Base-by-base conservation (phyloP, 768 basidiomycete genomes). In the Auriscalpium orientale region DNA sequence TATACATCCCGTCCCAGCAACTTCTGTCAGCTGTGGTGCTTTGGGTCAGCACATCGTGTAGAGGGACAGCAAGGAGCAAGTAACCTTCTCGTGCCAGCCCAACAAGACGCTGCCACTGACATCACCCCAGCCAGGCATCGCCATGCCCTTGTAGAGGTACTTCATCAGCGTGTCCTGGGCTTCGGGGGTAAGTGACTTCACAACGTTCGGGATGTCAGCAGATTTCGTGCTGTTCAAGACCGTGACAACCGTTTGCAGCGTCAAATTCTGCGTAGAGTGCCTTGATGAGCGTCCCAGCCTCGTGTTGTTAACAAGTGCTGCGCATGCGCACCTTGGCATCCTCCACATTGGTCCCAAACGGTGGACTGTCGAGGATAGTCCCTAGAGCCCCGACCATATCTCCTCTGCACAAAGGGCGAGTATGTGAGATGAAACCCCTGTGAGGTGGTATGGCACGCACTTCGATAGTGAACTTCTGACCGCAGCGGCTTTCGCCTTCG, bases 141-240 rank as follows among this genome's bases (percentile, higher is more conserved):
- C 81, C 95, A 97, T 98, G 15, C 91, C 95, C 74, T 98, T 98
- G 81, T 98, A 98, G 15, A 98, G 75, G 67, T 95, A 98, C 68
- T 95, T 95, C 95, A 97, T 98, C 53, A 98, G 78, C 35, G 86
- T 89, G 66, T 97, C 95, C 65, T 94, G 91, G 46, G 79, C 73
- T 51, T 90, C 87, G 62, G 79, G 79, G 3, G 85, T 79, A 34
- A 98, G 78, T 0, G 77, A 69, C 65, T 85, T 88, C 68, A 97
- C 78, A 50, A 89, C 82, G 22, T 73, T 72, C 3, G 87, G 77
- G 59, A 98, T 91, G 59, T 98, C 95, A 2, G 90, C 79, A 6
- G 92, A 75, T 68, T 95, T 92, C 12, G 94, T 97, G 56, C 90
- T 93, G 77, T 97, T 98, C 59, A 98, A 81, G 60, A 98, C 91